Percentiles rank a stretch among this genome's conserved stretches.
Evolutionary conservation across 164 flowering plant species (phyloP).

Genomic region (Nelumbo lutea): DNA sequence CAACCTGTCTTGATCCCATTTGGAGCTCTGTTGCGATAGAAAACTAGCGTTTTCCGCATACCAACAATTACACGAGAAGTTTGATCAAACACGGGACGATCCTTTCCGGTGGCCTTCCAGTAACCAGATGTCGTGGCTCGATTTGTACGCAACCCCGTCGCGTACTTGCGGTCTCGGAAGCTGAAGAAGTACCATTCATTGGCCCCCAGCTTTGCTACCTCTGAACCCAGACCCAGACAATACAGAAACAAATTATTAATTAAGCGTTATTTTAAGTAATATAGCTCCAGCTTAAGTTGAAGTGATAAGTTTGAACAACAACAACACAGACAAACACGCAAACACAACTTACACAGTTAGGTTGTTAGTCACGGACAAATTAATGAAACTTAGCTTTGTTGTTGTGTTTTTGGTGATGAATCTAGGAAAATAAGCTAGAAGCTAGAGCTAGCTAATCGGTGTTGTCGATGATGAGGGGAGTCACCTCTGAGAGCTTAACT

Average conservation of each 20-base stretch:
- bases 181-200: slow-evolving; percentile 95
- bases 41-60: slow-evolving; percentile 81
- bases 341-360: no score
- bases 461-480: no score
- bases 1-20: slow-evolving; percentile 78
- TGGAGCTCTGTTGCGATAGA: slow-evolving; percentile 73
- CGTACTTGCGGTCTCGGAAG: slow-evolving; percentile 75
- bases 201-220: slow-evolving; percentile 73
- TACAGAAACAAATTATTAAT: background rate
- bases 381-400: no score
- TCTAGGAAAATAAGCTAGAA: no score
- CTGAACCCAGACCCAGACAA: slow-evolving; percentile 25
- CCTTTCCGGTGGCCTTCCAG: slow-evolving; percentile 93
- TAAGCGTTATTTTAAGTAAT: background rate
- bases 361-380: no score
- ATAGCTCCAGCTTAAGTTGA: no score
- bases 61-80: slow-evolving; percentile 46
- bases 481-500: no score
- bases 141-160: slow-evolving; percentile 69
- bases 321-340: no score
- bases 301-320: no score
- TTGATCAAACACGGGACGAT: slow-evolving; percentile 53
- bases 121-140: slow-evolving; percentile 72
- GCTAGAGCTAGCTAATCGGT: no score
- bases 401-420: no score